Evolutionary conservation across 768 basidiomycete genomes (phyloP), one percentile per base, ranked within the genome.

Genomic region (Phanerochaete carnosa): DNA sequence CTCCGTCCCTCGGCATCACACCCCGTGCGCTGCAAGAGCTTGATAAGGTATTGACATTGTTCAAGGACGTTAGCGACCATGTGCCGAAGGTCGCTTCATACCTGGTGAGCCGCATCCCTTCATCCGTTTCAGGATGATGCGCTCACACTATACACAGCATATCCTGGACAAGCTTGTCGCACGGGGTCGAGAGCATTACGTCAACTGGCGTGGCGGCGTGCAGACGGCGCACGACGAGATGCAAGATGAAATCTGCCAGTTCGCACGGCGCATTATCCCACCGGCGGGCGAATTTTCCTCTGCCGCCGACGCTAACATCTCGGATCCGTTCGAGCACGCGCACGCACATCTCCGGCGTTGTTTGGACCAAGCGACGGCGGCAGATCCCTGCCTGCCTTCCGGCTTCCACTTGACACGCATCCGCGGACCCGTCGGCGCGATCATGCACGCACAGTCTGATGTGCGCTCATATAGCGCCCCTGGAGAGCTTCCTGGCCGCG

Each of bases 11-110:
- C 16, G 77, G 83, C 25, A 74, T 88, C 35, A 82, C 86, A 1
- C 77, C 80, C 13, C 79, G 80, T 69, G 88, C 87, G 1, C 73
- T 89, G 32, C 78, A 80, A 64, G 83, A 87, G 62, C 74, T 90
- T 25, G 86, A 86, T 52, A 77, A 78, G 25, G 82, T 83, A 3
- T 82, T 81, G 60, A 75, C 77, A 32, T 72, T 90, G 33, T 89
- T 88, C 72, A 71, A 73, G 55, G 78, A 80, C 49, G 86, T 84
- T 11, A 80, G 82, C 19, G 77, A 78, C 57, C 78, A 85, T n/a
- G 76, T 87, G 50, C 82, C 85, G 5, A 83, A 84, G 63, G 83
- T 84, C 50, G 79, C 78, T 15, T 84, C 85, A 66, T 81, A 84
- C 32, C 73, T 87, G 50, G 88, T 85, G 65, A 58, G 81, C 76